Evolutionary conservation across 768 basidiomycete genomes (phyloP).

Genomic region (Calocera viscosa): DNA sequence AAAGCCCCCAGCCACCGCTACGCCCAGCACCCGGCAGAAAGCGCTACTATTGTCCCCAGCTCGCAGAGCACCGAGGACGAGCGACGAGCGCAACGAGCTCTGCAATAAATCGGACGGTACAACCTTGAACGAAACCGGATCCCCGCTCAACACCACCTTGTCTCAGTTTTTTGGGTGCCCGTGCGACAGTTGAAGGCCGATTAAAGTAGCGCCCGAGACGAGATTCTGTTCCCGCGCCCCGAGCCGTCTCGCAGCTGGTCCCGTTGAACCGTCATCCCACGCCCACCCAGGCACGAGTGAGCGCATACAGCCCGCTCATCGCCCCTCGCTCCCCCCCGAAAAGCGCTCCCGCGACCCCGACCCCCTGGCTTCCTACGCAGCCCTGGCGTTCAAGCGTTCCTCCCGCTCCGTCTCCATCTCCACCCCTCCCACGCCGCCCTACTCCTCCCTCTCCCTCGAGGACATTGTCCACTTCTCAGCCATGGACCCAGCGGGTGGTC

Average conservation of each 20-base stretch:
- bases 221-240: neutral
- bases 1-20: neutral
- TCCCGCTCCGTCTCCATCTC: slow-evolving; percentile 6
- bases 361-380: neutral
- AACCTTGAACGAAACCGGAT: too few species aligned
- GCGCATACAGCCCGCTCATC: neutral
- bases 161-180: neutral
- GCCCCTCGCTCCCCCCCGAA: neutral
- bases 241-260: neutral
- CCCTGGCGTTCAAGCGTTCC: slow-evolving; percentile 7
- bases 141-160: neutral
- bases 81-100: neutral
- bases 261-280: neutral
- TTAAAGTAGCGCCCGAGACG: neutral
- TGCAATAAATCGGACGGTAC: neutral
- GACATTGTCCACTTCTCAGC: slow-evolving; percentile 3
- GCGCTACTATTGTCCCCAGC: neutral
- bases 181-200: too few species aligned
- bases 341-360: neutral
- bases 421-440: slow-evolving; percentile 6
- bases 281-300: neutral
- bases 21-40: too few species aligned
- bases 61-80: neutral
- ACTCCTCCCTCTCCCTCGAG: neutral
- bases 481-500: neutral